Base-by-base conservation (phyloP, 2,329 filamentous ascomycete species). In the Exophiala dermatitidis region DNA sequence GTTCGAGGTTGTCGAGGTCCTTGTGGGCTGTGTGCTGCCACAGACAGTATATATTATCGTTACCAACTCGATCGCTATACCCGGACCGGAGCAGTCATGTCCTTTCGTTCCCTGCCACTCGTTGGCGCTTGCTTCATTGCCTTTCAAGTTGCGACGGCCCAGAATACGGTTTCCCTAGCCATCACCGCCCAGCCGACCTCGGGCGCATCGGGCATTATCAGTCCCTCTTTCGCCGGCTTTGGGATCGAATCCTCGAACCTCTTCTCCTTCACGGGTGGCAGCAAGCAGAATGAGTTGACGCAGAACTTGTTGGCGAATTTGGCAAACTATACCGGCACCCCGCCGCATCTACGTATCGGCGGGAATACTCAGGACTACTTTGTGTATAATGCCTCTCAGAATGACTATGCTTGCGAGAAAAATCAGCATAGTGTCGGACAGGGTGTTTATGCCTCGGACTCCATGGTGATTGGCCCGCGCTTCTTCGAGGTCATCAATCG, bases 161-260 rank as follows among this genome's bases (percentile, higher is more conserved):
- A 57, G 31, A 52, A 50, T 28, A 59, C 57, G 4, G 54, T 57
- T 9, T 54, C 53, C 30, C 51, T 59, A 2, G 48, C 52, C 12
- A 55, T 59, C 38, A 46, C 57, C 3, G 54, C 54, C 5, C 51
- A 54, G 47, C 59, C 58, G 32, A 54, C 50, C 50, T 45, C 57
- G 29, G 59, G 54, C 42, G 58, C 53, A 26, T 63, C 60, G 12
- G 46, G 55, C 10, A 41, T 61, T 30, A 59, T 77, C 52, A 65
- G 70, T 60, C 69, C 71, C 5, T 73, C 72, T 1, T 77, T 72
- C 59, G 74, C 73, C 6, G 74, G 74, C 52, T 75, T 77, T 54
- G 75, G 76, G 42, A 77, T 78, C 57, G 76, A 78, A 66, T 71
- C 75, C 29, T 76, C 74, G 19, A 77, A 77, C 56, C 67, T 78